Percentiles rank a stretch among this genome's conserved stretches.
phyloP scores from a whole-genome alignment of 257 asterid genomes.

The Echites panduratus region DNA sequence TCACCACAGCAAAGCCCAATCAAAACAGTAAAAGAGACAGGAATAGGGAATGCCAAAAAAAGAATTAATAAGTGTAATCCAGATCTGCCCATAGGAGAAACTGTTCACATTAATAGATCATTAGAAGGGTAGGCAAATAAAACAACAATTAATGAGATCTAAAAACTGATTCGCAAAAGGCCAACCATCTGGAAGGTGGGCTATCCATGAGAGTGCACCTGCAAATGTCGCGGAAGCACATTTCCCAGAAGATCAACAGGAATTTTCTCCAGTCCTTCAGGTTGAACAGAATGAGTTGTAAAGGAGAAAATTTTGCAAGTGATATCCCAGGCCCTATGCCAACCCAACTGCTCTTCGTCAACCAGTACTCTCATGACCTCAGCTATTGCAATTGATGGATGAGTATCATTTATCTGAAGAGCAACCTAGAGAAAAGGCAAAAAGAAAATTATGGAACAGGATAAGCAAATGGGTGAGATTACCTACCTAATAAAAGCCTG shows the following conservation, averaged over 20 bases:
- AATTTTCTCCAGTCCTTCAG: slow-evolving; percentile 46
- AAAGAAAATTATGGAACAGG: neutral
- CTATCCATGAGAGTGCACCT: slow-evolving; percentile 24
- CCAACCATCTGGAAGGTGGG: slow-evolving; percentile 7
- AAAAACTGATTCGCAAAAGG: neutral
- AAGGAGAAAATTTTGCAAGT: slow-evolving; percentile 36
- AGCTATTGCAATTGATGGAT: slow-evolving; percentile 45
- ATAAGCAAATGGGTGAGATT: slow-evolving; percentile 4
- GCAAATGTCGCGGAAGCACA: slow-evolving; percentile 48
- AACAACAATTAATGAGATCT: neutral
- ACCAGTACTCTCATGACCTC: slow-evolving; percentile 47
- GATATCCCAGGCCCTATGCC: slow-evolving; percentile 44
- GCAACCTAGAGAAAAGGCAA: slow-evolving; percentile 30
- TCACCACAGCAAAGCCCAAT: neutral
- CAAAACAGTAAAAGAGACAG: neutral
- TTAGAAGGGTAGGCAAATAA: neutral
- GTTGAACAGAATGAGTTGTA: slow-evolving; percentile 40
- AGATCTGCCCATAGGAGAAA: neutral
- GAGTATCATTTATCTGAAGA: slow-evolving; percentile 50
- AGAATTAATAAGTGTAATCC: neutral
- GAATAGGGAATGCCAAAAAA: neutral
- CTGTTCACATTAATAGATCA: neutral
- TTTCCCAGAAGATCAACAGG: slow-evolving; percentile 44
- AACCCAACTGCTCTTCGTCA: slow-evolving; percentile 41
- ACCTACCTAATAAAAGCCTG: neutral